These are phyloP conservation scores for Nyssa sinensis DNA, from an alignment of 148 eudicot genomes.

Conservation along the genomic window DNA sequence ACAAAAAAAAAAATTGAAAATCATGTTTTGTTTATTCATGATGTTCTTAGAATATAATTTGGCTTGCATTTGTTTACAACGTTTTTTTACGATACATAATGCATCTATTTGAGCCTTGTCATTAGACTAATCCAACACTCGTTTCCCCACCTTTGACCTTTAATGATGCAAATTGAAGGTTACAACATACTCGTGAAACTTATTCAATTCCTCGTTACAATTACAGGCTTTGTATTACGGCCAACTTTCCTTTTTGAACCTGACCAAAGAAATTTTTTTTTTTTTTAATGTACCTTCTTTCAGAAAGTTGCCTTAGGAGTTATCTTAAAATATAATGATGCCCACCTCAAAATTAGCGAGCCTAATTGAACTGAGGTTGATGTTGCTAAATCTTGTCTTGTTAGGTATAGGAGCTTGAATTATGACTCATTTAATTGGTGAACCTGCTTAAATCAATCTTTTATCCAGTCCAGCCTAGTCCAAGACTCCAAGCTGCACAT, in stretches of 20 bases:
- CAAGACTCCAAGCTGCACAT: conserved; percentile 1
- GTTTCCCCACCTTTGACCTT: neutral
- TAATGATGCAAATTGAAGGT: neutral
- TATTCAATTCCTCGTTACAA: too few species aligned
- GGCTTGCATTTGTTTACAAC: neutral
- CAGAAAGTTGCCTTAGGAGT: neutral
- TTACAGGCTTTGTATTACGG: neutral
- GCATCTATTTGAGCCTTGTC: neutral
- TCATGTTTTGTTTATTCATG: too few species aligned
- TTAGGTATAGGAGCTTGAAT: too few species aligned
- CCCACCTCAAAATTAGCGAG: too few species aligned
- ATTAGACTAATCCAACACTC: neutral
- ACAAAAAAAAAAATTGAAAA: too few species aligned
- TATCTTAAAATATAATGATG: neutral
- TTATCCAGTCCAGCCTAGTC: too few species aligned
- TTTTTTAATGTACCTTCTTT: neutral
- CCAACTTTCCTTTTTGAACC: neutral
- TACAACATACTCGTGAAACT: neutral
- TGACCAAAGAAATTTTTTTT: too few species aligned
- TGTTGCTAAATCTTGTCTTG: neutral
- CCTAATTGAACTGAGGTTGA: neutral
- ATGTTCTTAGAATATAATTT: neutral
- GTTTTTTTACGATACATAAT: neutral
- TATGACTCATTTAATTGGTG: neutral
- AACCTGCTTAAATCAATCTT: neutral